A percentile compares a stretch with the other conserved stretches of the same genome.
phyloP scores from a whole-genome alignment of 495 filamentous ascomycete genomes.

The Penicillium samsonianum region DNA sequence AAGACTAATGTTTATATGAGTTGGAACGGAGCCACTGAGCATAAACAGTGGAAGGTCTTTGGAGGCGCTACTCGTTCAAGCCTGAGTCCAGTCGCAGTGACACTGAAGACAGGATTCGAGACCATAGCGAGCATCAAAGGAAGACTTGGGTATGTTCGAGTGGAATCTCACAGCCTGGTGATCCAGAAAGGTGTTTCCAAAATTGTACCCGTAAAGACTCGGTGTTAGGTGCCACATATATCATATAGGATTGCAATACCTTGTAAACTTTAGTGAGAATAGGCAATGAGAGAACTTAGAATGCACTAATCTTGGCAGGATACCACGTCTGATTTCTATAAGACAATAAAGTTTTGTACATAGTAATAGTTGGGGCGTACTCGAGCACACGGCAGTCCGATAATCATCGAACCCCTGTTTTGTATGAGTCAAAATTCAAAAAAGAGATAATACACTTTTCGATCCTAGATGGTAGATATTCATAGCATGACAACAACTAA shows the following conservation, averaged over 20 bases:
- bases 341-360: no score
- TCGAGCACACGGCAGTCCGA: no score
- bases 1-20: slow-evolving; percentile 28
- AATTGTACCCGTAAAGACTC: neutral
- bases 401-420: neutral
- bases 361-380: no score
- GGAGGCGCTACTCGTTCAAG: neutral
- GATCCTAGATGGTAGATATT: neutral
- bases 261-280: neutral
- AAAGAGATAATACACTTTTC: neutral
- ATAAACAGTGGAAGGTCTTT: slow-evolving; percentile 17
- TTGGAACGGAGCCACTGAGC: slow-evolving; percentile 39
- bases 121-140: neutral
- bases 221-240: neutral
- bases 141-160: neutral
- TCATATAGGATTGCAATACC: neutral
- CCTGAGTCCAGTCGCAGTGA: neutral
- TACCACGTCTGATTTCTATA: no score
- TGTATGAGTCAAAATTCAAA: neutral
- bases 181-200: neutral
- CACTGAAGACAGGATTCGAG: neutral
- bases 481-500: neutral
- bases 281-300: neutral
- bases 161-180: neutral
- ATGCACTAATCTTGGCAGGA: no score